Evolutionary conservation across 2,329 filamentous ascomycete genomes (phyloP), one percentile per base, ranked within the genome.

Genomic region (Venturia nashicola): DNA sequence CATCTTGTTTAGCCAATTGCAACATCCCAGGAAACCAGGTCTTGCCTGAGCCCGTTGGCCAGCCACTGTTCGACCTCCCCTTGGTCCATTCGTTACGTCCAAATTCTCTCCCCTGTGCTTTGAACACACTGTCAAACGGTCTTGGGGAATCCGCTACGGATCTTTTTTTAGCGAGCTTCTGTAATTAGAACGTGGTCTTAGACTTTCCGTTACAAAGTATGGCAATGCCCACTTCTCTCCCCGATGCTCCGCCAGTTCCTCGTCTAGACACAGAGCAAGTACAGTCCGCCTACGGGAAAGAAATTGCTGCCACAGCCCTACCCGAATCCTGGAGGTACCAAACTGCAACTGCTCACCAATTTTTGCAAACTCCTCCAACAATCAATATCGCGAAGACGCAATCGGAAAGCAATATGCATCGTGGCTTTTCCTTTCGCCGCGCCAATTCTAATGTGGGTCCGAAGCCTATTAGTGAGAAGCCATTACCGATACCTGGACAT

Each of bases 341-440:
- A 8, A 18, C 14, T n/a, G 27, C 51, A 36, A 4, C 51, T 34
- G 51, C 51, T 36, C 59, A 44, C 14, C 16, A 60, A 9, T n/a
- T 42, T 8, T 2, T 36, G 3, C 61, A 23, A 16, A 40, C 40
- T 3, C 42, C 43, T 48, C 61, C 61, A 9, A 14, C 43, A 27
- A 48, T 54, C 43, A 62, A 14, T 20, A 44, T 62, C 32, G 27
- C 61, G 2, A 32, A 42, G 61, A 59, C 61, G 8, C 54, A 11
- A 44, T 57, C 46, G 9, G 61, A 59, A 43, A 34, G 34, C 46
- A 63, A 42, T 20, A 59, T 63, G 61, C 61, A 59, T 44, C 61
- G 61, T 0, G 51, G 34, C n/a, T 59, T 63, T 48, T 63, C 61
- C 7, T 63, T 63, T 12, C 61, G 61, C 32, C 40, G 44, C 27